phyloP scores from a whole-genome alignment of 2,329 filamentous ascomycete species.

The Colletotrichum eleusines region DNA sequence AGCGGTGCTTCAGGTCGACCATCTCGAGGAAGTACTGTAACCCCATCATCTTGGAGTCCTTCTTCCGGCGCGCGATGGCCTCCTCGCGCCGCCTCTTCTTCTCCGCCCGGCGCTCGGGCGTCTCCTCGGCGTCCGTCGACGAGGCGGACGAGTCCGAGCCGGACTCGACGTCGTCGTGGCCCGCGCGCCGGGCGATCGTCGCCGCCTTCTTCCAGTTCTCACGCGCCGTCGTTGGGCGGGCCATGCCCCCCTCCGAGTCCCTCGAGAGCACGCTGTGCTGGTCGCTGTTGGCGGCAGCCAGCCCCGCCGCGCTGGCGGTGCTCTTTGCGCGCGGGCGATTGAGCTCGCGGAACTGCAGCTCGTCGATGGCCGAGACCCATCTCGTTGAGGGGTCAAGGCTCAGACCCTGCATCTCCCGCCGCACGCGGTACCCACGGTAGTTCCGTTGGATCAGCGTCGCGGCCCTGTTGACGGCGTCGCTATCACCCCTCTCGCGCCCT shows the following conservation, averaged over 20 bases:
- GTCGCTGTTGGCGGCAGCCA: slow-evolving; percentile 34
- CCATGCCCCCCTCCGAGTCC: slow-evolving; percentile 28
- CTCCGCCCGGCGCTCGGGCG: slow-evolving; percentile 54
- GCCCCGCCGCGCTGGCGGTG: slow-evolving; percentile 44
- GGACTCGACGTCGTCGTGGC: slow-evolving; percentile 71
- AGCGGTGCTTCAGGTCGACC: slow-evolving; percentile 88
- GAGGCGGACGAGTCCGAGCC: slow-evolving; percentile 52
- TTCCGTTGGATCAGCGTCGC: slow-evolving; percentile 75
- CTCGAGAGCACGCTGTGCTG: slow-evolving; percentile 34
- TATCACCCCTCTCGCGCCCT: slow-evolving; percentile 18
- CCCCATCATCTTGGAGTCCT: slow-evolving; percentile 83
- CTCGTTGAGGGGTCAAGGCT: slow-evolving; percentile 76
- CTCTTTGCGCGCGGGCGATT: slow-evolving; percentile 58
- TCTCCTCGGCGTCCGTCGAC: slow-evolving; percentile 47
- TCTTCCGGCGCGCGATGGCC: slow-evolving; percentile 68
- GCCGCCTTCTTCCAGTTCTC: slow-evolving; percentile 82
- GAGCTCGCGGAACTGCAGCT: slow-evolving; percentile 66
- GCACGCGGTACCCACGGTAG: slow-evolving; percentile 81
- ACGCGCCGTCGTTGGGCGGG: slow-evolving; percentile 59
- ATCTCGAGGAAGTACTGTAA: slow-evolving; percentile 88
- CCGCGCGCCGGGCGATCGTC: slow-evolving; percentile 77
- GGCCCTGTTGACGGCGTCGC: slow-evolving; percentile 55
- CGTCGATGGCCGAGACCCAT: slow-evolving; percentile 76
- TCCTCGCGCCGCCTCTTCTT: slow-evolving; percentile 58
- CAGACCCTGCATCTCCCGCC: slow-evolving; percentile 77